Percentiles rank a stretch among this genome's conserved stretches.
phyloP scores from a whole-genome alignment of 2,329 filamentous ascomycete genomes.

The Penicillium sp. region DNA sequence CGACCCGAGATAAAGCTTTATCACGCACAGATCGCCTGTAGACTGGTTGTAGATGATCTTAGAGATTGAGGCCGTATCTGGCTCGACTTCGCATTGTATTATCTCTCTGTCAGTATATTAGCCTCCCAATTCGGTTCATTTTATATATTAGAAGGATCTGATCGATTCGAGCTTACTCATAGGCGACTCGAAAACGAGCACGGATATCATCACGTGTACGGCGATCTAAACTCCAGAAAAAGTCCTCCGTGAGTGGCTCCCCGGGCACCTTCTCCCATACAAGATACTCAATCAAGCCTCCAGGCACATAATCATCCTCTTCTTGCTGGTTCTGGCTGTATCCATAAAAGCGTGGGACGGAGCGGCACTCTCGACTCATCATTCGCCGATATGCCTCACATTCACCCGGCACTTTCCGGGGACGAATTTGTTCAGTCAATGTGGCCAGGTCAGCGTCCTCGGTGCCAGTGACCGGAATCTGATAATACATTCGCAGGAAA shows the following conservation, averaged over 20 bases:
- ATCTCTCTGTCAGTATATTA: too few relatives aligned
- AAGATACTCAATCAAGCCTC: conserved; percentile 10
- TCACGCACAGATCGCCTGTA: too few relatives aligned
- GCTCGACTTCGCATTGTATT: too few relatives aligned
- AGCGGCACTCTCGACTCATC: neutral
- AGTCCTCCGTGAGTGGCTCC: conserved; percentile 5
- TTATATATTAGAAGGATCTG: too few relatives aligned
- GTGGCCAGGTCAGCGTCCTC: neutral
- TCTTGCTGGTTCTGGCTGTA: neutral
- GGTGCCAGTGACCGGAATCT: neutral
- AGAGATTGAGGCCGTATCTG: too few relatives aligned
- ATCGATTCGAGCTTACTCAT: neutral
- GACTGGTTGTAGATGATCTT: too few relatives aligned
- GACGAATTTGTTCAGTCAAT: neutral
- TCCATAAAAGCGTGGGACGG: neutral
- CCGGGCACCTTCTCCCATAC: conserved; percentile 11
- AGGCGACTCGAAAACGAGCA: conserved; percentile 8
- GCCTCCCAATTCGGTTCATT: too few relatives aligned
- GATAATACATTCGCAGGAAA: neutral
- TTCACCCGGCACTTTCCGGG: neutral
- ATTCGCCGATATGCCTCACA: neutral
- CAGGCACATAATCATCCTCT: conserved; percentile 6
- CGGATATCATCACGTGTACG: conserved; percentile 7
- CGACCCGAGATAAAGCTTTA: too few relatives aligned
- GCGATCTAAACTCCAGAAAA: conserved; percentile 8